Evolutionary conservation across 208 protist species (phyloP).

Genomic region (Acanthamoeba royreba): DNA sequence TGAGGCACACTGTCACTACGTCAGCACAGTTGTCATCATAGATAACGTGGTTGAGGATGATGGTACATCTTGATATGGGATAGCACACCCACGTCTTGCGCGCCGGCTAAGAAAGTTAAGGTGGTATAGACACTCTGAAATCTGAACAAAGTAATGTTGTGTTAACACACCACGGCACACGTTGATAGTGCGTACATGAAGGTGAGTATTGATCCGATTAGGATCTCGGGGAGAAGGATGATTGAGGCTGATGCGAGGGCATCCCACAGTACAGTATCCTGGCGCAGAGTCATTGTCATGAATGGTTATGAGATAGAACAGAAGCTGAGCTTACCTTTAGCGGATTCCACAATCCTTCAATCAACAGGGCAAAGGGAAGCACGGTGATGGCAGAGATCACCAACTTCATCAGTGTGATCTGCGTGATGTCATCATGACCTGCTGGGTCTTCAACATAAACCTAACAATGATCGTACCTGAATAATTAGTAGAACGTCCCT

Average conservation of each 20-base stretch:
- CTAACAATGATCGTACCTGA: too few relatives aligned
- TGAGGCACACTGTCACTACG: neutral
- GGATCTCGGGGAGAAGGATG: neutral
- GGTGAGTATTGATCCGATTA: neutral
- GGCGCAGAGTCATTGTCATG: neutral
- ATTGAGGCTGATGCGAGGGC: neutral
- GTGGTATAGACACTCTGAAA: neutral
- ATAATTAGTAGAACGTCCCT: neutral
- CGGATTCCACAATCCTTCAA: neutral
- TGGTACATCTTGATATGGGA: neutral
- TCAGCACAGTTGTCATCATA: too few relatives aligned
- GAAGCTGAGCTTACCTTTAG: neutral
- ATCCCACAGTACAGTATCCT: neutral
- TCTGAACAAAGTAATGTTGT: too few relatives aligned
- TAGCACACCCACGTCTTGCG: conserved; percentile 3
- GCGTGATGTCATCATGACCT: too few relatives aligned
- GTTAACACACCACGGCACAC: too few relatives aligned
- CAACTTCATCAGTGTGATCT: conserved; percentile 15
- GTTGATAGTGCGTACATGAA: neutral
- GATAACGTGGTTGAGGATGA: too few relatives aligned
- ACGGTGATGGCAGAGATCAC: neutral
- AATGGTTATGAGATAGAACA: too few relatives aligned
- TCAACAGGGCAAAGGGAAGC: neutral
- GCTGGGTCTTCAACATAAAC: too few relatives aligned
- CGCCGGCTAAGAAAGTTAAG: neutral